Base-by-base conservation (phyloP, 371 early-diverging fungal genomes). In the Mucor indicus region DNA sequence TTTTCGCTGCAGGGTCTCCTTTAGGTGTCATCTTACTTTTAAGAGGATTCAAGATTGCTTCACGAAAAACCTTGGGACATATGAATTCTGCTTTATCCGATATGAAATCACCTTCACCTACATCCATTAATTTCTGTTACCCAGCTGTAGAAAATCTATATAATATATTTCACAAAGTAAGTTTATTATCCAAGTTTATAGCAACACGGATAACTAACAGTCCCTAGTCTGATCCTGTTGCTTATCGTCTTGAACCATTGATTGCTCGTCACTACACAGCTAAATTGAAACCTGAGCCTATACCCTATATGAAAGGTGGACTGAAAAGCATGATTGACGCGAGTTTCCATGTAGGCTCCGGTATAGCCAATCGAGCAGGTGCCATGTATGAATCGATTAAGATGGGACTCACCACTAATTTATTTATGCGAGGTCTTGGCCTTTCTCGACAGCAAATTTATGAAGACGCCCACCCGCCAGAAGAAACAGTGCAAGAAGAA, bases 251-350 rank as follows among this genome's bases (percentile, higher is more conserved):
- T 11, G 90, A 89, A 48, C 90, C 90, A n/a, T 52, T 87, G n/a
- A 78, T 87, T 48, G 60, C 69, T n/a, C 72, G 76, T 9, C 67
- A 72, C n/a, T 71, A 79, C 22, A 64, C 67, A 0, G 57, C 67
- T 0, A 72, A 75, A 30, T 43, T 75, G 5, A 85, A 85, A 42
- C 91, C 93, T 0, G 83, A 77, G 5, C 75, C 78, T 4, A 77
- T 92, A 21, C 86, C 85, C 1, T 92, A 92, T 50, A 84, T 83
- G 44, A 92, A 92, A 50, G 93, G 93, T 6, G 93, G 93, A 2
- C 60, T 91, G 10, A 88, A 80, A 45, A 81, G 83, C 31, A 69
- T 84, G 9, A 68, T 82, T 36, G 71, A 83, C 53, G 79, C 77
- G 2, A 70, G 79, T 45, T 74, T 79, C 47, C 76, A 79, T 39